These are phyloP conservation scores for Apiospora hydei DNA, from an alignment of 2,329 filamentous ascomycete genomes.

Conservation along the genomic window DNA sequence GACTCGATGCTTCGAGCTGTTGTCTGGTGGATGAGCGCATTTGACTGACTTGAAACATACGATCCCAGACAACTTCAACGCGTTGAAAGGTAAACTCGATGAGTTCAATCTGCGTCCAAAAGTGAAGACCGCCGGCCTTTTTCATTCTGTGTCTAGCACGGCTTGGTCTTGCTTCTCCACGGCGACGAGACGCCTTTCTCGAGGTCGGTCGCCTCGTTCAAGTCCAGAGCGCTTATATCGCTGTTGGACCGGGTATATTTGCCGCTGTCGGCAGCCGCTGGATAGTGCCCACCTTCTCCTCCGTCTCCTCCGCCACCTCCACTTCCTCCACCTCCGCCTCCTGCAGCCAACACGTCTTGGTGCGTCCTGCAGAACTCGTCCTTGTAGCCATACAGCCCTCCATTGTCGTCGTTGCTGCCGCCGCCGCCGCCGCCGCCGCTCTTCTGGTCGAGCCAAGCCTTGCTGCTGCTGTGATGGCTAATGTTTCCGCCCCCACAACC, in stretches of 20 bases:
- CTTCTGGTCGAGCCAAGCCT: neutral
- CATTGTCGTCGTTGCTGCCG: neutral
- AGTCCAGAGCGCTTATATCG: conserved; percentile 22
- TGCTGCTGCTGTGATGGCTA: neutral
- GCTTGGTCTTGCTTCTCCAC: neutral
- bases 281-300: neutral
- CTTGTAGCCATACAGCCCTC: neutral
- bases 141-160: neutral
- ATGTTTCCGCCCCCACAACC: neutral
- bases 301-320: neutral
- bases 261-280: neutral
- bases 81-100: too few species aligned
- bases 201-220: neutral
- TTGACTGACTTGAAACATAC: neutral
- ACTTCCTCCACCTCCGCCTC: neutral
- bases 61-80: neutral
- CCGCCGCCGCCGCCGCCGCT: neutral
- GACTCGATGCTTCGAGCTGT: neutral
- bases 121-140: neutral
- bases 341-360: neutral
- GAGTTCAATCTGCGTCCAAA: neutral
- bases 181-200: neutral
- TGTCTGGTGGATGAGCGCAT: neutral
- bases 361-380: neutral
- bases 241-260: conserved; percentile 11